A percentile compares a stretch with the other conserved stretches of the same genome.
Conservation (phyloP, 257 asterid genomes). For the Euphrasia confusa region DNA sequence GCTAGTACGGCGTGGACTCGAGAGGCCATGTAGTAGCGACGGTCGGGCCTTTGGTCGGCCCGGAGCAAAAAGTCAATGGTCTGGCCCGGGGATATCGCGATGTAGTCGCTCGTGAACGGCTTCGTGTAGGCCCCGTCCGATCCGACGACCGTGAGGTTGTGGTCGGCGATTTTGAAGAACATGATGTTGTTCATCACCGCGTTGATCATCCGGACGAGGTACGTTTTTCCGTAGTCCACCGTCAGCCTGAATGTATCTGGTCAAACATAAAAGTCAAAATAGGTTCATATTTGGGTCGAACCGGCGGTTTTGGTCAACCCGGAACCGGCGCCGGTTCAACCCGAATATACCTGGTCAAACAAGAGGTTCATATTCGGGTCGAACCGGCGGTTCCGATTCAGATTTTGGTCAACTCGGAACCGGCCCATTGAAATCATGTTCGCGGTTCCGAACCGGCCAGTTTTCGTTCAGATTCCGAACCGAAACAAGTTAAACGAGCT, state of each 20-base stretch:
- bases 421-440: too few relatives aligned
- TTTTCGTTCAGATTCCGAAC: too few relatives aligned
- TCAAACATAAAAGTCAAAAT: too few relatives aligned
- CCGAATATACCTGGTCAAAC: too few relatives aligned
- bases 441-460: too few relatives aligned
- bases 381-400: too few relatives aligned
- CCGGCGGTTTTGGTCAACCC: too few relatives aligned
- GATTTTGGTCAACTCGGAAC: too few relatives aligned
- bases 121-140: slow-evolving; percentile 46
- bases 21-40: slow-evolving; percentile 49
- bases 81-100: slow-evolving; percentile 51
- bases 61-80: slow-evolving; percentile 41
- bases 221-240: slow-evolving; percentile 40
- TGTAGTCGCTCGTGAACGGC: slow-evolving; percentile 29
- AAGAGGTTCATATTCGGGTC: too few relatives aligned
- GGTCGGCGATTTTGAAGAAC: slow-evolving; percentile 47
- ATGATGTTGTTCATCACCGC: slow-evolving; percentile 29
- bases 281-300: too few relatives aligned
- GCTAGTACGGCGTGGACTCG: slow-evolving; percentile 21
- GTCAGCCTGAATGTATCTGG: slow-evolving; percentile 28
- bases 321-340: too few relatives aligned
- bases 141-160: slow-evolving; percentile 43
- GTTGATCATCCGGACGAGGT: slow-evolving; percentile 42
- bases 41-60: slow-evolving; percentile 34
- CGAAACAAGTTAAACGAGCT: too few relatives aligned